phyloP scores from a whole-genome alignment of 345 rosid species.

The Hevea brasiliensis region DNA sequence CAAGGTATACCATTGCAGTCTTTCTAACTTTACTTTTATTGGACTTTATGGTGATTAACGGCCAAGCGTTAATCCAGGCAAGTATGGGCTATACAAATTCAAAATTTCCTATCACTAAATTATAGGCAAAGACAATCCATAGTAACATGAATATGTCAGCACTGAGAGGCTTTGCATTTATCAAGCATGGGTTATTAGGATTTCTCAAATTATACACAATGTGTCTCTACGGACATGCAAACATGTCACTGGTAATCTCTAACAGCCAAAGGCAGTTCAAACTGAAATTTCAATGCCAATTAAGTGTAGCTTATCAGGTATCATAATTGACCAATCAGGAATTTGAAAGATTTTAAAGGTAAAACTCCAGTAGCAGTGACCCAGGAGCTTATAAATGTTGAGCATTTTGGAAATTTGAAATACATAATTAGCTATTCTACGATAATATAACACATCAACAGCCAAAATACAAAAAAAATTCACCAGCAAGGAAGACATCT shows the following conservation, averaged over 20 bases:
- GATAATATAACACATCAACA: neutral
- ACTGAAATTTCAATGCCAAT: neutral
- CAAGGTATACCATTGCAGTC: slow-evolving; percentile 27
- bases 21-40: slow-evolving; percentile 8
- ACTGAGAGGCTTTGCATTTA: neutral
- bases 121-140: neutral
- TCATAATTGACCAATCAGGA: neutral
- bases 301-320: neutral
- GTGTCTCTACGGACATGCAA: neutral
- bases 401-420: neutral
- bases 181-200: neutral
- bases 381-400: too few relatives aligned
- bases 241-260: neutral
- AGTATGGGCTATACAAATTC: neutral
- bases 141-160: neutral
- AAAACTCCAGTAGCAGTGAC: neutral
- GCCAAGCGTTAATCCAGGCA: neutral
- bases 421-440: neutral
- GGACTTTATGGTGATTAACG: neutral
- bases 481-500: neutral
- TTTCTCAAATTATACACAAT: neutral
- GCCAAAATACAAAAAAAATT: neutral
- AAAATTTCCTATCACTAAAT: neutral
- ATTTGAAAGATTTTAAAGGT: neutral
- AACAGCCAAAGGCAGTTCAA: too few relatives aligned